Base-by-base conservation (phyloP, 768 basidiomycete species). In the Fibroporia radiculosa region DNA sequence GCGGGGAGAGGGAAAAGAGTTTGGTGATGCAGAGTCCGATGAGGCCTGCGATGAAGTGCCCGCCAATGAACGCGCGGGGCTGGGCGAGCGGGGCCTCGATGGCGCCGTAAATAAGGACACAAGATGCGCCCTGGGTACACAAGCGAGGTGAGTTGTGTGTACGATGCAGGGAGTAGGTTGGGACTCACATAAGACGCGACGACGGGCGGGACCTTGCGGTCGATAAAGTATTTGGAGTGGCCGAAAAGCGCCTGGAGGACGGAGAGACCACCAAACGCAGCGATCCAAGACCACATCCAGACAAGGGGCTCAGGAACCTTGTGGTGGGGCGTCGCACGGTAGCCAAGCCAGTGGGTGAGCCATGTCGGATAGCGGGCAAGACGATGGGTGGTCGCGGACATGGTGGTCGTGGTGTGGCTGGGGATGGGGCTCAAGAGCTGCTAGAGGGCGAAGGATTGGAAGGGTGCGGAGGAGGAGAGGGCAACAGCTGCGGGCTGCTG, bases 211-310 rank as follows among this genome's bases (percentile, higher is more conserved):
- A 74, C 73, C 14, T 63, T 63, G 25, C 69, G 56, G 42, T 64
- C 55, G 4, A 70, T 56, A 53, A 79, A 78, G 48, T 74, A 75
- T 5, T 65, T 65, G 3, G 70, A 62, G 22, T 74, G 67, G 19
- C 63, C 65, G 48, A 78, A 77, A 8, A 73, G 57, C 6, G 68
- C 74, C 45, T 78, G 75, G 36, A 79, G 65, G 28, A 71, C 45
- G 0, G 73, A 65, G 40, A 77, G 66, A 3, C 73, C 73, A 40
- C 65, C 64, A 53, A 77, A 77, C 1, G 77, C 66, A 22, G 69
- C 74, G 12, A 78, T 52, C 52, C 75, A 77, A 0, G 76, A 72
- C 74, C 74, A 78, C 7, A 72, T 26, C 67, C 69, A 75, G 22
- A 72, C 51, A 16, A 68, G 55, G 47, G 69, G 65, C 24, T 66